A percentile compares a stretch with the other conserved stretches of the same genome.
Conservation (phyloP, 805 yeast species). For the Maudiozyma turicensis region DNA sequence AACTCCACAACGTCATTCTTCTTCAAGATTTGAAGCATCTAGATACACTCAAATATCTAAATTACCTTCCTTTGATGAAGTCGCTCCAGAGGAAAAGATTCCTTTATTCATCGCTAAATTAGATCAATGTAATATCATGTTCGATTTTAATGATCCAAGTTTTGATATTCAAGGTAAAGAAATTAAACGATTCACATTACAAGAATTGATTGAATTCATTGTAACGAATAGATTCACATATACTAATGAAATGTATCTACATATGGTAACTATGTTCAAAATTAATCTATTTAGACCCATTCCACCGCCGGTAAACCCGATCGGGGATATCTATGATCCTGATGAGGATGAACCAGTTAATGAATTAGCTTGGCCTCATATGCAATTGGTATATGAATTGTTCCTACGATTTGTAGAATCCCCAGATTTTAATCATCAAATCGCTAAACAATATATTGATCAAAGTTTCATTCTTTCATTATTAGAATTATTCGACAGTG, state of each 20-base stretch:
- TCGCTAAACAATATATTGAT: constrained; percentile 90
- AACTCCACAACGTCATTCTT: constrained; percentile 84
- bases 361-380: constrained; percentile 97
- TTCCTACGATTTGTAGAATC: constrained; percentile 87
- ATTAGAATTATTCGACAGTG: constrained; percentile 87
- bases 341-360: constrained; percentile 98
- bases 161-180: constrained; percentile 89
- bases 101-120: constrained; percentile 71
- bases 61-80: constrained; percentile 83
- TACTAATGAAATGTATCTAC: constrained; percentile 83
- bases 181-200: constrained; percentile 74
- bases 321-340: constrained; percentile 93
- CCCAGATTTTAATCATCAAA: constrained; percentile 86
- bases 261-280: constrained; percentile 83
- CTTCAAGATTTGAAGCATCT: constrained; percentile 82
- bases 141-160: constrained; percentile 90
- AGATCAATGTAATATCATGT: constrained; percentile 89
- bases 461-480: constrained; percentile 75
- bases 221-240: constrained; percentile 73
- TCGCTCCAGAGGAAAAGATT: constrained; percentile 68
- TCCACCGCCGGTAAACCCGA: constrained; percentile 96
- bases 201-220: constrained; percentile 82
- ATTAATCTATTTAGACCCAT: constrained; percentile 87
- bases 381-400: constrained; percentile 93
- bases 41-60: constrained; percentile 54